Evolutionary conservation across 805 yeast species (phyloP).

Genomic region (Starmerella scarabaei): DNA sequence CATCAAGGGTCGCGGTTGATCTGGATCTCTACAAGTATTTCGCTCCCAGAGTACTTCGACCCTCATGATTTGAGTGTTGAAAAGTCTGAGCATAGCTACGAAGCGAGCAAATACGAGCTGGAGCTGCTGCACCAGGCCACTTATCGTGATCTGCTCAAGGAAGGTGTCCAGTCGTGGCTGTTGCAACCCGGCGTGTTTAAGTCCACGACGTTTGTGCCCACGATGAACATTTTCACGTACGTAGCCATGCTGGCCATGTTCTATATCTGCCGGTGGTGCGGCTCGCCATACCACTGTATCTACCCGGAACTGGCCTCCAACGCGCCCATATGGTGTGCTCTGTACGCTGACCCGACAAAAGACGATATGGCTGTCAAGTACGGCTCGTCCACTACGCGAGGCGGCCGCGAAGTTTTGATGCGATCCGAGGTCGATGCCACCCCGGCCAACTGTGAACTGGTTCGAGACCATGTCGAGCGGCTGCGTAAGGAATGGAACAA

Average conservation of each 20-base stretch:
- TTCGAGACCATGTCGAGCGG: slow-evolving; percentile 47
- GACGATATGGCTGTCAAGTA: slow-evolving; percentile 41
- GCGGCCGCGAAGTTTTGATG: slow-evolving; percentile 54
- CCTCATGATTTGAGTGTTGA: slow-evolving; percentile 63
- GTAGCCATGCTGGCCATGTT: slow-evolving; percentile 78
- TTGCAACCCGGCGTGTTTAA: slow-evolving; percentile 92
- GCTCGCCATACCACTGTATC: slow-evolving; percentile 82
- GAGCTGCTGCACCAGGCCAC: slow-evolving; percentile 73
- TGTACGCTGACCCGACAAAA: slow-evolving; percentile 38
- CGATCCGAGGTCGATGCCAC: slow-evolving; percentile 24
- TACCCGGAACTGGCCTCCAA: slow-evolving; percentile 83
- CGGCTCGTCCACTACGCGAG: slow-evolving; percentile 58
- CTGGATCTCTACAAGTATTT: slow-evolving; percentile 80
- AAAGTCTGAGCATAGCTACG: slow-evolving; percentile 57
- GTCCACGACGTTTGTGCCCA: slow-evolving; percentile 64
- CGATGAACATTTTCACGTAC: slow-evolving; percentile 63
- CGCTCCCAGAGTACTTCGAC: slow-evolving; percentile 61
- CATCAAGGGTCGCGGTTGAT: slow-evolving; percentile 51
- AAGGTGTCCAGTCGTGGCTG: slow-evolving; percentile 57
- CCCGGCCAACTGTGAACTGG: slow-evolving; percentile 46
- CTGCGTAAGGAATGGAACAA: slow-evolving; percentile 60
- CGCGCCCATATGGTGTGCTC: slow-evolving; percentile 62
- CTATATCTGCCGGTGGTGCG: slow-evolving; percentile 66
- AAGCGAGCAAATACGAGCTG: slow-evolving; percentile 78
- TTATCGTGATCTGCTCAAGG: slow-evolving; percentile 35